Percentiles rank a stretch among this genome's conserved stretches.
phyloP scores from a whole-genome alignment of 1,284 basidiomycete genomes.

The Neonothopanus nambi region DNA sequence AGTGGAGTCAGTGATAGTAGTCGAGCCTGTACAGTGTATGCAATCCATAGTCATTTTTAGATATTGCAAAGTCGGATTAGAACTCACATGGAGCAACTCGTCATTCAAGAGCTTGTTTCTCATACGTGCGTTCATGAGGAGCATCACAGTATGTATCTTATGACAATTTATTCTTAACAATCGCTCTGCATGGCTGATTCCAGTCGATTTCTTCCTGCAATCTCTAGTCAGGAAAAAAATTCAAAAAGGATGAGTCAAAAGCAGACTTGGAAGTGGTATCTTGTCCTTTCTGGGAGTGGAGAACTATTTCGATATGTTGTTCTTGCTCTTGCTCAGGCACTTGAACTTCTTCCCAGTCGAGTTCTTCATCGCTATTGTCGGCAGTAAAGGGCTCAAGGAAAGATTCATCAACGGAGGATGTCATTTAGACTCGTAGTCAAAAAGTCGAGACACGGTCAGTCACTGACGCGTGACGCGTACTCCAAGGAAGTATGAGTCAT shows the following conservation, averaged over 20 bases:
- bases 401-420: slow-evolving; percentile 1
- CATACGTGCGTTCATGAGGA: slow-evolving; percentile 74
- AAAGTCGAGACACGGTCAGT: too few species aligned
- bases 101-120: slow-evolving; percentile 91
- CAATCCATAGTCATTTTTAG: neutral
- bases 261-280: slow-evolving; percentile 36
- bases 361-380: slow-evolving; percentile 50
- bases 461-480: too few species aligned
- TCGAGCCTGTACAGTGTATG: slow-evolving; percentile 61
- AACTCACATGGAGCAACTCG: slow-evolving; percentile 71
- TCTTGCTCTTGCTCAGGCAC: slow-evolving; percentile 38
- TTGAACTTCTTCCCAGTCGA: slow-evolving; percentile 64
- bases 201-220: slow-evolving; percentile 30
- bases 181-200: slow-evolving; percentile 64
- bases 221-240: neutral
- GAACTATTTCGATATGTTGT: slow-evolving; percentile 59
- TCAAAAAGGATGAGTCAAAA: neutral
- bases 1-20: slow-evolving; percentile 85
- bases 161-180: slow-evolving; percentile 77
- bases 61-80: slow-evolving; percentile 2
- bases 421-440: too few species aligned
- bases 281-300: slow-evolving; percentile 44
- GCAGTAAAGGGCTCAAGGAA: slow-evolving; percentile 7
- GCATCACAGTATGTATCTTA: slow-evolving; percentile 81
- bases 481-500: too few species aligned